A percentile compares a stretch with the other conserved stretches of the same genome.
Conservation (phyloP, 2,329 filamentous ascomycete species). For the Tetracladium maxilliforme region DNA sequence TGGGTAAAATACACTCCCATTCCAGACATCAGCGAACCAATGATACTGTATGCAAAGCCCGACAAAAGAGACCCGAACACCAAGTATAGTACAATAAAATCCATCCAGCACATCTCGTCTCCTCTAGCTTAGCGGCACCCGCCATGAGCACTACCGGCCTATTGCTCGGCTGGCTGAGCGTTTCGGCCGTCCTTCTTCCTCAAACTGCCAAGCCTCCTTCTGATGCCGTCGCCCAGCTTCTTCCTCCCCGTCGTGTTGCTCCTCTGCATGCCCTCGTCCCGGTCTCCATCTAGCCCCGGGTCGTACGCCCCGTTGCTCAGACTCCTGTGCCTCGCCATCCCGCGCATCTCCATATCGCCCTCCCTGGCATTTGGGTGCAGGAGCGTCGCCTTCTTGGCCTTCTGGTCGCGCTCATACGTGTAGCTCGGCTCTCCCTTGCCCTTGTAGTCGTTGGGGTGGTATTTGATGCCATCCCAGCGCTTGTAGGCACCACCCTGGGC, state of each 20-base stretch:
- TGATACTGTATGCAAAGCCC: too few relatives aligned
- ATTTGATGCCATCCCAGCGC: constrained; percentile 55
- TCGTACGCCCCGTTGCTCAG: constrained; percentile 5
- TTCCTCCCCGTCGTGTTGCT: constrained; percentile 23
- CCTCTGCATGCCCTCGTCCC: constrained; percentile 7
- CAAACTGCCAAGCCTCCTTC: constrained; percentile 36
- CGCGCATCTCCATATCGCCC: constrained; percentile 6
- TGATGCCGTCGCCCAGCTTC: constrained; percentile 31
- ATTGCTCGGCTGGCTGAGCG: too few relatives aligned
- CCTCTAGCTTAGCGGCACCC: too few relatives aligned
- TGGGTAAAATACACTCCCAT: too few relatives aligned
- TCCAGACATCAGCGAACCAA: too few relatives aligned
- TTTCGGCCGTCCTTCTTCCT: too few relatives aligned
- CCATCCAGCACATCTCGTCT: too few relatives aligned
- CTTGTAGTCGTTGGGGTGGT: constrained; percentile 64
- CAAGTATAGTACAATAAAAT: too few relatives aligned
- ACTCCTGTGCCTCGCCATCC: neutral
- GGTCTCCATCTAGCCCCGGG: constrained; percentile 2
- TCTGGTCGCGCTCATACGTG: constrained; percentile 52
- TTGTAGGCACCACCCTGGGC: constrained; percentile 61
- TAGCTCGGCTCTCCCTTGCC: constrained; percentile 71
- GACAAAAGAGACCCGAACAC: too few relatives aligned
- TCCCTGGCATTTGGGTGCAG: constrained; percentile 30
- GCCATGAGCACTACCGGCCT: too few relatives aligned
- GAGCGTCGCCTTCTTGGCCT: constrained; percentile 33